These are phyloP conservation scores for Fagopyrum tataricum DNA, from an alignment of 148 eudicot species.

Conservation along the genomic window DNA sequence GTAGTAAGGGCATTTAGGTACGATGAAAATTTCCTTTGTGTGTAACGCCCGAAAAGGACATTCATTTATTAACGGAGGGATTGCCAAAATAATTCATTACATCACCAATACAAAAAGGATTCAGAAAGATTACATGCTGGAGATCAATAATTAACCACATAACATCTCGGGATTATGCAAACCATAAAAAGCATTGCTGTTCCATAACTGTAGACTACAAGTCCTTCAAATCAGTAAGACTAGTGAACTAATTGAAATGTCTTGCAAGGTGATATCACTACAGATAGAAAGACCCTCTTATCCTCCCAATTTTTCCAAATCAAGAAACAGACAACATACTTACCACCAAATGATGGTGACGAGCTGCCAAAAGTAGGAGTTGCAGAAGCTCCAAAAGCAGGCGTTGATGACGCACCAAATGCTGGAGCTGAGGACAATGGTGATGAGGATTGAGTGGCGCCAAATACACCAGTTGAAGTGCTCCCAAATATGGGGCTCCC, in stretches of 20 bases:
- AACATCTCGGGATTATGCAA: neutral
- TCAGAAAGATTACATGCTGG: neutral
- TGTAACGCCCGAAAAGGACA: too few species aligned
- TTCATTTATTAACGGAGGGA: too few species aligned
- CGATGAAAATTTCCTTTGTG: too few species aligned
- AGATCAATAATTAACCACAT: neutral
- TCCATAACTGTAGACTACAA: neutral
- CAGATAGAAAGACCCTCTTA: neutral
- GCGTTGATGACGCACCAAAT: slow-evolving; percentile 75
- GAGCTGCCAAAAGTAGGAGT: slow-evolving; percentile 65
- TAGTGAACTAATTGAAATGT: neutral
- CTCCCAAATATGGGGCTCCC: slow-evolving; percentile 83
- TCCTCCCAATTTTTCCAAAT: neutral
- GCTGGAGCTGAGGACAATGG: slow-evolving; percentile 61
- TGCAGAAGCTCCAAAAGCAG: slow-evolving; percentile 65
- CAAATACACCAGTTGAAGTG: slow-evolving; percentile 92
- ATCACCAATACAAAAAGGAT: neutral
- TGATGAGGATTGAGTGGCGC: slow-evolving; percentile 52
- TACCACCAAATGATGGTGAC: slow-evolving; percentile 68
- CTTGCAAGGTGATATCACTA: neutral
- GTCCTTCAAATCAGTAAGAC: too few species aligned
- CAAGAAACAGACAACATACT: slow-evolving; percentile 14
- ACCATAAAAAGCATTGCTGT: neutral
- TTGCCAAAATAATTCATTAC: neutral
- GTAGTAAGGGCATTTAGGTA: too few species aligned